Conservation (phyloP, 1,139 yeast species). For the Saccharomyces uvarum region DNA sequence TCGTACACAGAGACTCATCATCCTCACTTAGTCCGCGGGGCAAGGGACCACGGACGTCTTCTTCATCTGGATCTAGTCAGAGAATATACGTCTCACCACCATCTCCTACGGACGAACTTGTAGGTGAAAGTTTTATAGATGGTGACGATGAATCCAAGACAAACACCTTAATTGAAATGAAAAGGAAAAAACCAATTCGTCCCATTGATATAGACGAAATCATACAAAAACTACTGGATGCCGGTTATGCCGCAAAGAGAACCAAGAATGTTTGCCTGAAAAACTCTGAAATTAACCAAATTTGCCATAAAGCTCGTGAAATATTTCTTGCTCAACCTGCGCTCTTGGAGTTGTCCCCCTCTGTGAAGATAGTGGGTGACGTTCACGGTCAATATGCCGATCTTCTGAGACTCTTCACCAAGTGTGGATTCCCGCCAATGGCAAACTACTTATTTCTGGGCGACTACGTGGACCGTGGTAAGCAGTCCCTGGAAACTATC, state of each 20-base stretch:
- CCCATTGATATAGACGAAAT: slow-evolving; percentile 69
- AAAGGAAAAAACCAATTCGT: slow-evolving; percentile 21
- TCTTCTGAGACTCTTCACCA: slow-evolving; percentile 73
- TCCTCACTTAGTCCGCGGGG: background rate
- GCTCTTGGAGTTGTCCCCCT: slow-evolving; percentile 74
- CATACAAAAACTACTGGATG: slow-evolving; percentile 77
- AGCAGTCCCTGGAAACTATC: slow-evolving; percentile 81
- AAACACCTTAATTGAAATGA: slow-evolving; percentile 2
- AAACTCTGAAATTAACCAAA: slow-evolving; percentile 69
- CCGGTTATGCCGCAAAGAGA: slow-evolving; percentile 87
- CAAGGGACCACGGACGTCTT: background rate
- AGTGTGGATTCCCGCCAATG: slow-evolving; percentile 93
- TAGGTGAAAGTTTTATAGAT: background rate
- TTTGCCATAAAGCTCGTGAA: slow-evolving; percentile 77
- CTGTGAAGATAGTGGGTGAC: slow-evolving; percentile 90
- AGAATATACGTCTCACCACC: background rate
- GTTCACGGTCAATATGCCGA: slow-evolving; percentile 92
- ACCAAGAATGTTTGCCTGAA: slow-evolving; percentile 78
- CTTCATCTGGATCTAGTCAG: background rate
- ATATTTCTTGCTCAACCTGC: slow-evolving; percentile 79
- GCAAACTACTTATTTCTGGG: slow-evolving; percentile 81
- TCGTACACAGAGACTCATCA: slow-evolving; percentile 6
- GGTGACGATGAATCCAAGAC: slow-evolving; percentile 4
- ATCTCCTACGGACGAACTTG: background rate
- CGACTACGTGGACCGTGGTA: slow-evolving; percentile 90